Conservation (phyloP, 768 basidiomycete genomes). For the Leccinum uliginosum region DNA sequence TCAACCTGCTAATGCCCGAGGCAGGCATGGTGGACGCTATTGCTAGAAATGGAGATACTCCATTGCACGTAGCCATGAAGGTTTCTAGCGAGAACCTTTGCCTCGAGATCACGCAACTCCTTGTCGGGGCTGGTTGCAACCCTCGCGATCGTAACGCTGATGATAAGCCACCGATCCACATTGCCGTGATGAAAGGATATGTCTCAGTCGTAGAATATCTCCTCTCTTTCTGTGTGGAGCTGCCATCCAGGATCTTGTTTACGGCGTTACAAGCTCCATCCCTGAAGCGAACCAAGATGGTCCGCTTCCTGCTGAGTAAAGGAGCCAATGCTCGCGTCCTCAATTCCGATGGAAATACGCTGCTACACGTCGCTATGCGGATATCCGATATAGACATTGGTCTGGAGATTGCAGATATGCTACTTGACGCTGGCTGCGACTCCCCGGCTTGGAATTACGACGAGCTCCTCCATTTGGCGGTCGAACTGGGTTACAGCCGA, state of each 20-base stretch:
- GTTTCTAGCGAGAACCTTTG: neutral
- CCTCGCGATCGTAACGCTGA: neutral
- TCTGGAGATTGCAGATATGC: neutral
- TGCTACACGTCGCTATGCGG: neutral
- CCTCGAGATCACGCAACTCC: neutral
- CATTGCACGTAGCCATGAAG: neutral
- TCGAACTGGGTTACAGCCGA: neutral
- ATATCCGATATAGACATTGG: neutral
- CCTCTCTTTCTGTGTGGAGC: neutral
- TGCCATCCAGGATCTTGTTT: slow-evolving; percentile 1
- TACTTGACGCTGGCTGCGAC: neutral
- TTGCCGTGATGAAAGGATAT: neutral
- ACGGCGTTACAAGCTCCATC: neutral
- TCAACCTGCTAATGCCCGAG: neutral
- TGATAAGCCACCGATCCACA: neutral
- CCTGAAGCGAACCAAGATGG: neutral
- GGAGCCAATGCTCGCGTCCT: neutral
- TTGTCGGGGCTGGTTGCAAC: neutral
- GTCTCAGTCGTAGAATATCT: neutral
- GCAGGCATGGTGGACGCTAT: neutral
- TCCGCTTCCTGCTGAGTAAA: neutral
- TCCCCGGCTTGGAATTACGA: neutral
- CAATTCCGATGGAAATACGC: neutral
- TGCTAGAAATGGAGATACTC: neutral
- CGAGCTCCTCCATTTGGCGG: neutral